A percentile compares a stretch with the other conserved stretches of the same genome.
These are phyloP conservation scores for Phyllostachys edulis DNA, from an alignment of 176 grass and related monocot genomes.

Conservation along the genomic window DNA sequence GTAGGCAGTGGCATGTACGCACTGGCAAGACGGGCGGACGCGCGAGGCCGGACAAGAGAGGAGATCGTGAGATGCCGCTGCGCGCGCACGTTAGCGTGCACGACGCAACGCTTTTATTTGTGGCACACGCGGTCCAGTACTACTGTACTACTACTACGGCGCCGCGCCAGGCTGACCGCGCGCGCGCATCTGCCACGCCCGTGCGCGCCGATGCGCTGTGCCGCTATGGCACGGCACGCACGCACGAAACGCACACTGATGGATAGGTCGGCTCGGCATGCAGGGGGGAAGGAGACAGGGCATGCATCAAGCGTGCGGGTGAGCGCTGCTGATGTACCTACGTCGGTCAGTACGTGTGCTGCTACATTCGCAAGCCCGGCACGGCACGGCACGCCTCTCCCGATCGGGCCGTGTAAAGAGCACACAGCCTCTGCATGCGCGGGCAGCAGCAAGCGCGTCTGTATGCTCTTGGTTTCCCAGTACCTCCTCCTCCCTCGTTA, in stretches of 20 bases:
- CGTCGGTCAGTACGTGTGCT: not conserved
- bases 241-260: not conserved
- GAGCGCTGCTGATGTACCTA: not conserved
- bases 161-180: not conserved
- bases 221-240: not conserved
- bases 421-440: not conserved
- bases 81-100: not conserved
- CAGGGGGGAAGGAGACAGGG: not conserved
- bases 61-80: conserved; percentile 10
- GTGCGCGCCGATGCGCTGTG: not conserved
- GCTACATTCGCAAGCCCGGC: not conserved
- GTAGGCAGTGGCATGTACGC: not conserved
- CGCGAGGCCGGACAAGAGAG: conserved; percentile 14
- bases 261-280: not conserved
- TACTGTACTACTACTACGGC: not conserved
- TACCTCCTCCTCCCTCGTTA: not conserved
- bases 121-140: not conserved
- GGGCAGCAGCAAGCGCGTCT: not conserved
- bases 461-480: not conserved
- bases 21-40: conserved; percentile 2
- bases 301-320: not conserved
- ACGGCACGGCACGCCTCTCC: not conserved
- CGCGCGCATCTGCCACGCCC: not conserved
- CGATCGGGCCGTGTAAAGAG: not conserved
- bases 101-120: not conserved